phyloP scores from a whole-genome alignment of 108 stramenopile species.

The Cyclotella sp. region DNA sequence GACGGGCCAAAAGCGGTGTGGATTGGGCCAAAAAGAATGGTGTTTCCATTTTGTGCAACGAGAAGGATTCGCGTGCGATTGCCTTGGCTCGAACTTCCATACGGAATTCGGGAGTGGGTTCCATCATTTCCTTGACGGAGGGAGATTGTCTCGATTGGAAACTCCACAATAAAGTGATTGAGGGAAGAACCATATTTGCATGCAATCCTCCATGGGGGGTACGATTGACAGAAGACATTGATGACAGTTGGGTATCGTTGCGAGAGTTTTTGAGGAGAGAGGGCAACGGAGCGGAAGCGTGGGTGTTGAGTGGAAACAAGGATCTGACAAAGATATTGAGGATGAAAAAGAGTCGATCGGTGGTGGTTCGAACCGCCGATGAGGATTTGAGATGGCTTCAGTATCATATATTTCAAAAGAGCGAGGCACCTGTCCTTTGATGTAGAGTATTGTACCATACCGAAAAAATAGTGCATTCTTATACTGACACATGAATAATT shows the following conservation, averaged over 20 bases:
- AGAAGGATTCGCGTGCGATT: conserved; percentile 53
- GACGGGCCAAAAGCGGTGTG: conserved; percentile 61
- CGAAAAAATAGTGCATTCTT: too few relatives aligned
- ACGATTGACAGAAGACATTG: conserved; percentile 73
- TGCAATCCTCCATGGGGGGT: conserved; percentile 90
- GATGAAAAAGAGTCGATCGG: conserved; percentile 64
- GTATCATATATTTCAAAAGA: conserved; percentile 59
- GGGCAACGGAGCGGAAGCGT: conserved; percentile 62
- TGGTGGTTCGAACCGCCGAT: conserved; percentile 75
- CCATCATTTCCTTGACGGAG: conserved; percentile 59
- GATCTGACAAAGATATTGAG: conserved; percentile 67
- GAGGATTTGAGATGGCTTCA: conserved; percentile 86
- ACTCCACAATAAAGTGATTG: conserved; percentile 24
- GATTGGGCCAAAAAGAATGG: conserved; percentile 50
- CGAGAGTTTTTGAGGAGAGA: conserved; percentile 69
- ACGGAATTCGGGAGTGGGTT: conserved; percentile 56
- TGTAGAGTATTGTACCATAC: too few relatives aligned
- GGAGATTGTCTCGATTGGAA: conserved; percentile 71
- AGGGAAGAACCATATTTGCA: conserved; percentile 55
- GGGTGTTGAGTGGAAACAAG: conserved; percentile 83
- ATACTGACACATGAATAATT: too few relatives aligned
- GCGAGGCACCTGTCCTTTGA: conserved; percentile 7
- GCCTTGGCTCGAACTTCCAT: conserved; percentile 42
- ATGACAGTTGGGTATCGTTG: conserved; percentile 78
- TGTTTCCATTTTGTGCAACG: conserved; percentile 54